Evolutionary conservation across 106 monocot species (phyloP).

Genomic region (Platanthera zijinensis): DNA sequence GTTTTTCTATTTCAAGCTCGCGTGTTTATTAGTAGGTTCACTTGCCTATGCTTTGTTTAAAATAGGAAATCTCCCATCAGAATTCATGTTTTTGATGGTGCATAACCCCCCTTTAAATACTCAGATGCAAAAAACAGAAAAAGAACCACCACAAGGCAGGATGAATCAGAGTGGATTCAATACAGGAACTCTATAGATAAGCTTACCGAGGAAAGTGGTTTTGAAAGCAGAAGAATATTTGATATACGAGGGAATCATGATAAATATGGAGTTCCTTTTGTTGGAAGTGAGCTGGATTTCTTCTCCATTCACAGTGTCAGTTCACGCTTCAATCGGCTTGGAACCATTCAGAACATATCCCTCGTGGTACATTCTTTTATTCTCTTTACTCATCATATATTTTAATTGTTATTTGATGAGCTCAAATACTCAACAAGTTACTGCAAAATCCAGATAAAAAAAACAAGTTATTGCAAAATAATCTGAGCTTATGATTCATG

Average conservation of each 20-base stretch:
- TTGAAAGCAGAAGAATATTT: conserved; percentile 60
- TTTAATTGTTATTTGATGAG: neutral
- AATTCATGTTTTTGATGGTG: no score
- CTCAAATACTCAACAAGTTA: no score
- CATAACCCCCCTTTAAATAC: neutral
- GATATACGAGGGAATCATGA: conserved; percentile 94
- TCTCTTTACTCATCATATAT: neutral
- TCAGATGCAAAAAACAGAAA: conserved; percentile 75
- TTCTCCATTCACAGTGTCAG: conserved; percentile 68
- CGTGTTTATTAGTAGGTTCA: neutral
- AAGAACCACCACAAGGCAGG: conserved; percentile 67
- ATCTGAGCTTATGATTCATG: neutral
- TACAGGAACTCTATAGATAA: conserved; percentile 52
- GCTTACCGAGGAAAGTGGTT: conserved; percentile 35
- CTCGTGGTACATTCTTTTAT: conserved; percentile 53
- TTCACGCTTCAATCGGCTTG: conserved; percentile 50
- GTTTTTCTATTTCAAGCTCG: neutral
- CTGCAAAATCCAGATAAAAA: no score
- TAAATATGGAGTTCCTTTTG: conserved; percentile 87
- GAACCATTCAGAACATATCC: conserved; percentile 59
- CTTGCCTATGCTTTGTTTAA: neutral
- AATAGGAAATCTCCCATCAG: neutral
- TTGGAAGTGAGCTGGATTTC: conserved; percentile 56
- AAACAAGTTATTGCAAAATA: no score
- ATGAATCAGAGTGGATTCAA: conserved; percentile 75